Evolutionary conservation across 2,329 filamentous ascomycete genomes (phyloP).

Genomic region (Xylogone sp.): DNA sequence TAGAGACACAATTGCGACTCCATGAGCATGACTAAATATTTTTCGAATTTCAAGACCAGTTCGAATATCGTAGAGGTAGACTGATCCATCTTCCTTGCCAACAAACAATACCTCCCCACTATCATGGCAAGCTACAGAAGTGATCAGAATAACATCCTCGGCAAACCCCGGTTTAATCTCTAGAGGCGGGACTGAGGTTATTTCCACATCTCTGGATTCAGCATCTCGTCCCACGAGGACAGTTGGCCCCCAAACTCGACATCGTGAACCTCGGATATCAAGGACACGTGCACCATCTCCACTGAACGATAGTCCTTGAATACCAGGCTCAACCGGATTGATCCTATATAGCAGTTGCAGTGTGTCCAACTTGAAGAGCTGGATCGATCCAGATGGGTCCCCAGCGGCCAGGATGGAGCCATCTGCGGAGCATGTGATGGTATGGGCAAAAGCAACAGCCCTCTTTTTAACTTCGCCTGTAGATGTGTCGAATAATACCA

Average conservation of each 20-base stretch:
- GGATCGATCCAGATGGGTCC: constrained; percentile 20
- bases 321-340: constrained; percentile 20
- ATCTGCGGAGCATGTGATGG: constrained; percentile 19
- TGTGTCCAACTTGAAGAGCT: constrained; percentile 25
- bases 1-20: not conserved
- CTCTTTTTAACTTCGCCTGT: not conserved
- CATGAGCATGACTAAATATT: not conserved
- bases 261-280: constrained; percentile 32
- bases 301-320: constrained; percentile 29
- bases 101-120: constrained; percentile 19
- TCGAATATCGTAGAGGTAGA: constrained; percentile 17
- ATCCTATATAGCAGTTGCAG: constrained; percentile 26
- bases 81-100: constrained; percentile 23
- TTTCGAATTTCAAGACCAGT: constrained; percentile 7
- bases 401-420: constrained; percentile 22
- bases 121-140: constrained; percentile 8
- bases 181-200: not conserved
- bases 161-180: not conserved
- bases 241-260: constrained; percentile 34
- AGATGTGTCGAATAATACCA: not conserved
- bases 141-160: constrained; percentile 17
- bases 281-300: constrained; percentile 29
- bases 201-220: not conserved
- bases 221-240: constrained; percentile 20
- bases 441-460: constrained; percentile 8